Conservation (phyloP, 768 basidiomycete species). For the Tylopilus subfusipes region DNA sequence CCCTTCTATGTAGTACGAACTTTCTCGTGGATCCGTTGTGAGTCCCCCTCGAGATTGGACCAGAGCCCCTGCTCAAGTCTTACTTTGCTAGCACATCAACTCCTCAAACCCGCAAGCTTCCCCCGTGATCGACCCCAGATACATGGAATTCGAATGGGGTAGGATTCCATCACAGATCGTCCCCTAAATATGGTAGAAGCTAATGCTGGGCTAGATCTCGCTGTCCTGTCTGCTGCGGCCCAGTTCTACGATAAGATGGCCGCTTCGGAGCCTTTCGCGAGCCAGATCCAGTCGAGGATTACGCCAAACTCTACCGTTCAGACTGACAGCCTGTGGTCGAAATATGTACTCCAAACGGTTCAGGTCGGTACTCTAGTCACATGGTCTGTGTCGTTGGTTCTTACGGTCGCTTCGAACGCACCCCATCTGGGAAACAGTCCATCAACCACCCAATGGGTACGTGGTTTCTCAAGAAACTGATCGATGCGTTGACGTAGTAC, state of each 20-base stretch:
- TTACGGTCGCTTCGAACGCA: background rate
- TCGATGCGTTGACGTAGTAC: background rate
- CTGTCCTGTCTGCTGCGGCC: background rate
- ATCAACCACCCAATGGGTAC: background rate
- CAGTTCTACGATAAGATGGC: background rate
- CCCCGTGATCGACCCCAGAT: background rate
- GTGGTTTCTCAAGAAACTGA: background rate
- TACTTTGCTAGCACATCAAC: background rate
- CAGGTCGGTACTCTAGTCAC: background rate
- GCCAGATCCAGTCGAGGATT: background rate
- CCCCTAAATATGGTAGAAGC: background rate
- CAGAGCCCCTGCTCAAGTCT: no score
- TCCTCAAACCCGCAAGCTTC: background rate
- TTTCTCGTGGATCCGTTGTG: background rate
- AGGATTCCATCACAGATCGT: background rate
- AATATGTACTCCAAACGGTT: background rate
- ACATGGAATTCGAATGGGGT: conserved; percentile 1
- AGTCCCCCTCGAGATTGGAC: no score
- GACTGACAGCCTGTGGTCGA: background rate
- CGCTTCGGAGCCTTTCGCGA: background rate
- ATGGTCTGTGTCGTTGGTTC: background rate
- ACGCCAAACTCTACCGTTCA: background rate
- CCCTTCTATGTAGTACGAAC: background rate
- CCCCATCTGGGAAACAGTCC: background rate
- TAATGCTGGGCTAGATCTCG: background rate